Base-by-base conservation (phyloP, 78 protist genomes). In the Dictyostelium firmibasis region DNA sequence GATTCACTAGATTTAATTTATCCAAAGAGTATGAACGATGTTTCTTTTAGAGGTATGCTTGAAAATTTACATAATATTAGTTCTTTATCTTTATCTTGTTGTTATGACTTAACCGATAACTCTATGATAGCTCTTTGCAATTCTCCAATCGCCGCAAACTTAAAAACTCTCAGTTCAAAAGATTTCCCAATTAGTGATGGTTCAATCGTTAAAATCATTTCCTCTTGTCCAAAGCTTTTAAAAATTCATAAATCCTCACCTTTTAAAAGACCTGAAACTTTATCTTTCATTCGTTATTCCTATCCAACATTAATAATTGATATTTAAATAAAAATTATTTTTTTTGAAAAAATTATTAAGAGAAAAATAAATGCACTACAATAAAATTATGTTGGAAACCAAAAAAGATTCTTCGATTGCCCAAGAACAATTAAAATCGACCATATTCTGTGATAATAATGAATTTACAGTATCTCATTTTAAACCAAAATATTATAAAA, bases 101-200 rank as follows among this genome's bases (percentile, higher is more conserved):
- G 86, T 60, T 82, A 44, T 35, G 53, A 82, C 3, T n/a, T 82
- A 10, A 82, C 86, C 10, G 86, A 82, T 60, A 33, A 69, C 27
- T 82, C 75, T 20, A 57, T 82, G 44, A 82, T 82, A 9, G 50
- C 70, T 23, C 47, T 82, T 9, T 50, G 44, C 23, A 50, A 82
- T 33, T 82, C 86, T 2, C 50, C 27, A 20, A 16, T 82, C 1
- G 38, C 75, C 1, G 9, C 62, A 38, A 29, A 25, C n/a, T 43
- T 82, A 35, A 27, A 2, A 33, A 1, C 14, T n/a, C 50, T 57
- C 8, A 31, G n/a, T 14, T 3, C 38, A 4, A 16, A 41, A 23
- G 86, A 82, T 60, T 50, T 33, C 4, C 6, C 35, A n/a, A 29
- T 57, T 10, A 33, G 53, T 35, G 86, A 82, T 82, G 50, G 86